Base-by-base conservation (phyloP, 2,329 filamentous ascomycete genomes). In the Myriosclerotinia curreyana region DNA sequence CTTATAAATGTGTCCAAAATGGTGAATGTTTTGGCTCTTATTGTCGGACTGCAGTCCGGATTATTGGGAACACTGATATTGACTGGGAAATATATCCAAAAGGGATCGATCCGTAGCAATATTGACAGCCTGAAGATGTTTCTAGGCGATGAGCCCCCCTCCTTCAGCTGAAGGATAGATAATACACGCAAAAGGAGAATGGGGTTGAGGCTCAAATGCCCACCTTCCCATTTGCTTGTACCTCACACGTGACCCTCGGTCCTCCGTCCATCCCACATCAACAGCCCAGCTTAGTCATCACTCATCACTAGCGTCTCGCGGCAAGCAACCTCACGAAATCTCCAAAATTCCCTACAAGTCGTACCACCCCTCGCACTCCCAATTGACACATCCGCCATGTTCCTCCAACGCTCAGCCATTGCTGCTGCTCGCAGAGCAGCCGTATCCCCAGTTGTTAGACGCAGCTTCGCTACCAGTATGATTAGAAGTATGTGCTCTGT, bases 351-450 rank as follows among this genome's bases (percentile, higher is more conserved):
- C 42, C 55, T 58, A 36, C 55, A 64, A 48, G 56, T 64, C 64
- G 48, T 58, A 65, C 60, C 58, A 62, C 48, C 46, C 48, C 46
- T 58, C 60, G 69, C 63, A 59, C 25, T 25, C 40, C 15, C 61
- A 64, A 64, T 64, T 51, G 61, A 50, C 34, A 40, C 34, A 48
- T 48, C 74, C 76, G 76, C 73, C 74, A 87, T 88, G 86, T 85
- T 87, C 72, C 76, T 88, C 76, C 83, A 86, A 81, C 86, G 86
- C 76, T 81, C 85, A 74, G 84, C 81, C 76, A 74, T 85, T 70
- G 78, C 82, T 71, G 83, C 80, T 75, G 85, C 84, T 74, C 85
- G 86, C 76, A 83, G 86, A 68, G 85, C 81, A 36, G 80, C 81
- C 74, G 79, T 80, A 67, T 73, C 77, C 64, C 83, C 84, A 70